Conservation (phyloP, 306 rosid species). For the Oxytropis ochrocephala region DNA sequence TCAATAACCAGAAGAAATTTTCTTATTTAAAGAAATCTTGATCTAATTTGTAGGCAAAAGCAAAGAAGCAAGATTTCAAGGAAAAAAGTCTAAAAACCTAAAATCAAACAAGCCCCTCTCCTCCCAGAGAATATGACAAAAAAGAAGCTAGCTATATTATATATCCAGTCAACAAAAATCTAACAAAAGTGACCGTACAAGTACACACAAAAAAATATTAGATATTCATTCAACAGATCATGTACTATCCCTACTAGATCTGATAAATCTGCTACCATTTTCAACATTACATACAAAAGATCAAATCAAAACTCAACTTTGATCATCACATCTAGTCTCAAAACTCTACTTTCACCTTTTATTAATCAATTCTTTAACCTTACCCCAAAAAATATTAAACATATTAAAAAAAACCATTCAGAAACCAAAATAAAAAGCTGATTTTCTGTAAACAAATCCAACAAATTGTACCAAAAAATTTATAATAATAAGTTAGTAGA, state of each 20-base stretch:
- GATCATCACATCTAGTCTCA: neutral
- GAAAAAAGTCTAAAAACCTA: neutral
- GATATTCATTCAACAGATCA: slow-evolving; percentile 12
- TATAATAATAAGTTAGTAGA: slow-evolving; percentile 4
- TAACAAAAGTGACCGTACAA: slow-evolving; percentile 11
- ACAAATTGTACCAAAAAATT: too few species aligned
- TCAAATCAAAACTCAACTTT: neutral
- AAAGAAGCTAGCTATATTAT: neutral
- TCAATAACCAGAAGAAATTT: neutral
- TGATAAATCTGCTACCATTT: slow-evolving; percentile 7
- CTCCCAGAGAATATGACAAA: neutral
- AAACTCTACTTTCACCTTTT: neutral
- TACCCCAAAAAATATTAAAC: neutral
- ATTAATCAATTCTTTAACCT: neutral
- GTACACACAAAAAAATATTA: neutral
- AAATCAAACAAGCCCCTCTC: neutral
- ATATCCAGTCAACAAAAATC: neutral
- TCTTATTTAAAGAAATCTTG: neutral
- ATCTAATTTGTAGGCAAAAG: neutral
- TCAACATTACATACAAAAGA: neutral
- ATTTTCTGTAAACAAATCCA: neutral
- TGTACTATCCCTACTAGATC: slow-evolving; percentile 24
- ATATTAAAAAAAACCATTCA: slow-evolving; percentile 5
- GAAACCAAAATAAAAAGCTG: too few species aligned
- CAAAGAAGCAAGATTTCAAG: neutral